Base-by-base conservation (phyloP, 805 yeast species). In the Metschnikowia baotianmanensis region DNA sequence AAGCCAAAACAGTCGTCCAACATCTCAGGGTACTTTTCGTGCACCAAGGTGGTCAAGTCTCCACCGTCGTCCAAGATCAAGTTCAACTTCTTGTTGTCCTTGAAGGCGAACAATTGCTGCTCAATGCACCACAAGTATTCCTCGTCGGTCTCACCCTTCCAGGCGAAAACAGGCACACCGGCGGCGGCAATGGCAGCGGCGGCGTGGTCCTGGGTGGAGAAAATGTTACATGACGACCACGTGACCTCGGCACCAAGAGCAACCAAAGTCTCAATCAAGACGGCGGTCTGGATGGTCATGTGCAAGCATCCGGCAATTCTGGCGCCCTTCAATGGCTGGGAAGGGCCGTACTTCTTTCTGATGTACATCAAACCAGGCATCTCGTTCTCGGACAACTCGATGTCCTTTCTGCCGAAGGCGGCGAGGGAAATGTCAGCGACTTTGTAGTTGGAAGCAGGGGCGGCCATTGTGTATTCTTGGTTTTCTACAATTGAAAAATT, bases 141-240 rank as follows among this genome's bases (percentile, higher is more conserved):
- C 79, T 91, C 98, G 74, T 91, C 99, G 71, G 98, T 88, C 82
- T 91, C 98, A 70, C 99, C 98, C 82, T 91, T 91, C 99, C 99
- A 91, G 62, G 99, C 99, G 59, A 88, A 91, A 55, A 91, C 99
- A 65, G 99, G 98, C 47, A 91, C 95, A 76, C 99, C 99, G 56
- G 96, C 72, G 57, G 98, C 99, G 59, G 99, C 99, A 70, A 91
- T 93, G 61, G 98, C 98, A 63, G 99, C 97, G 61, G 99, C 98
- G 58, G 98, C 98, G 71, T 91, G 98, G 76, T 91, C 99, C 78
- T 91, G 99, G 56, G 99, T 91, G 59, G 98, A 90, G 84, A 87
- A 91, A 62, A 91, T 91, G 95, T 91, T 91, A 82, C 99, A 91
- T 36, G 96, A 88, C 52, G 96, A 81, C 99, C 99, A 91, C 63